phyloP scores from a whole-genome alignment of 345 rosid genomes.

The Ricinus communis region DNA sequence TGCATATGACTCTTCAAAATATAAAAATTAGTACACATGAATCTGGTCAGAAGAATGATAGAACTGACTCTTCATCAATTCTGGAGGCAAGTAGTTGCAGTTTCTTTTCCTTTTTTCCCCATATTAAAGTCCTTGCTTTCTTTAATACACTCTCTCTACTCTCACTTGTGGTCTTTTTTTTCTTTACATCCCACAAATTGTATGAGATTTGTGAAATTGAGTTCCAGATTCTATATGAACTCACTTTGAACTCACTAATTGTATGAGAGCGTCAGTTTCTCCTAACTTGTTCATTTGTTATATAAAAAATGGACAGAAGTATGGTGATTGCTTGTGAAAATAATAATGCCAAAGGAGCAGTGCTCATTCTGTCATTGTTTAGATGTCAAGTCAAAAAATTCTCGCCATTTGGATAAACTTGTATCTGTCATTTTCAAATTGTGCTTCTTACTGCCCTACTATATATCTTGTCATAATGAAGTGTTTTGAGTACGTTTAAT shows the following conservation, averaged over 20 bases:
- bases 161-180: background rate
- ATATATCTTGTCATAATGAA: background rate
- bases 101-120: slow-evolving; percentile 6
- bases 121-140: slow-evolving; percentile 1
- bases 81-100: slow-evolving; percentile 48
- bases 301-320: background rate
- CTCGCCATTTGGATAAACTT: background rate
- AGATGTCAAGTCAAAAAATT: background rate
- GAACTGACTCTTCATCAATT: slow-evolving; percentile 24
- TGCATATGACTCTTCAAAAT: slow-evolving; percentile 54
- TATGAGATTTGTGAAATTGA: background rate
- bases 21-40: slow-evolving; percentile 13
- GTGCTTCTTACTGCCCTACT: background rate
- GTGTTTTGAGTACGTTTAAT: background rate
- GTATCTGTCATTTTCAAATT: too few species aligned
- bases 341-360: too few species aligned
- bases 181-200: background rate
- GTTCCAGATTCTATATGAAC: background rate
- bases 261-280: background rate
- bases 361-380: background rate
- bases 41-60: slow-evolving; percentile 24
- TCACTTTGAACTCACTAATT: background rate
- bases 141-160: background rate
- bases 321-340: background rate
- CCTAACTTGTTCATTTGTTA: background rate